phyloP scores from a whole-genome alignment of 2,329 filamentous ascomycete genomes.

The Aspergillus sojae region DNA sequence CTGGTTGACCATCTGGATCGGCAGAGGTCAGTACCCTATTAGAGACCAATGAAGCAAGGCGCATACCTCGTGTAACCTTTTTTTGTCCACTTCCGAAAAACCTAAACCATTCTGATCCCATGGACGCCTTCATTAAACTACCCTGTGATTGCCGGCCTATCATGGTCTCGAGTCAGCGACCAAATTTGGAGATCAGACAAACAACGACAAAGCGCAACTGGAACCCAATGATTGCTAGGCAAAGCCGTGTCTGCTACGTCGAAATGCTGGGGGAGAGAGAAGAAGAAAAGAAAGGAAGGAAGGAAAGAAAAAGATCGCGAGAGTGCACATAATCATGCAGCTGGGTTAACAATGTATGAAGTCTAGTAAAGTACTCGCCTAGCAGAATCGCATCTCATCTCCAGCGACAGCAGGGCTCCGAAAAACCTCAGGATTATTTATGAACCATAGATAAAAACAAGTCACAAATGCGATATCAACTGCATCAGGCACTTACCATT shows the following conservation, averaged over 20 bases:
- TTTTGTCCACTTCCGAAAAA: constrained; percentile 62
- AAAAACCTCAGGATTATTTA: neutral
- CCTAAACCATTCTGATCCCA: constrained; percentile 49
- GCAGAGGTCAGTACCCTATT: constrained; percentile 22
- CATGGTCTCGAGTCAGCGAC: neutral
- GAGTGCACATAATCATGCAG: no score
- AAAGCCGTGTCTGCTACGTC: neutral
- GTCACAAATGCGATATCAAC: neutral
- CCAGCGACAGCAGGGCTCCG: neutral
- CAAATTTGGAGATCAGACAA: neutral
- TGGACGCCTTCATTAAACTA: constrained; percentile 14
- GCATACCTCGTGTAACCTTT: constrained; percentile 73
- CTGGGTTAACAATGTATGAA: neutral
- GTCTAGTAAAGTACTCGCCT: neutral
- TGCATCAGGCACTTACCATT: neutral
- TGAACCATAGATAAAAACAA: neutral
- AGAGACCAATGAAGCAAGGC: neutral
- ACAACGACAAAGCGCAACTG: neutral
- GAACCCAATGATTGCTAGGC: neutral
- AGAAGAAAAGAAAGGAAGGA: neutral
- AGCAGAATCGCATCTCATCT: neutral
- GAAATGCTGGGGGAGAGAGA: neutral
- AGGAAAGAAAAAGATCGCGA: neutral
- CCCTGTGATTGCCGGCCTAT: constrained; percentile 11
- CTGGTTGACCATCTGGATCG: constrained; percentile 72